A percentile compares a stretch with the other conserved stretches of the same genome.
Evolutionary conservation across 1,284 basidiomycete species (phyloP).

Genomic region (Ganoderma sp.): DNA sequence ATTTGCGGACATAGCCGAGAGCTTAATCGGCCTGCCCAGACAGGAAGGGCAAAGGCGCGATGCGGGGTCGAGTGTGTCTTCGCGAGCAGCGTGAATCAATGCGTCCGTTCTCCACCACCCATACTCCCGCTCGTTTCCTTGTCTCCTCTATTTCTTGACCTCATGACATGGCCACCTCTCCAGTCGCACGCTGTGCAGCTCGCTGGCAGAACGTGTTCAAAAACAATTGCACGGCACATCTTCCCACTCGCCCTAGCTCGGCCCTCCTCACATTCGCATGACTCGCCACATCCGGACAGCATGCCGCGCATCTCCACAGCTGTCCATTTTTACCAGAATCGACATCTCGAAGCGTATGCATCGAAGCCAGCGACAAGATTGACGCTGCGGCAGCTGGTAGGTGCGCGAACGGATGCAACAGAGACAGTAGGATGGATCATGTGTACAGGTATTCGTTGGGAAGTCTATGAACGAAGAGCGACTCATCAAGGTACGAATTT

Average conservation of each 20-base stretch:
- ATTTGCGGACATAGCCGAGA: neutral
- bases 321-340: constrained; percentile 84
- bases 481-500: constrained; percentile 65
- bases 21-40: neutral
- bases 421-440: constrained; percentile 1
- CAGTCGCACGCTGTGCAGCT: constrained; percentile 18
- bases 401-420: constrained; percentile 30
- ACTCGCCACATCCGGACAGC: too few relatives aligned
- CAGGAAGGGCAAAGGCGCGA: neutral
- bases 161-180: constrained; percentile 28
- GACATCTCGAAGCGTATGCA: constrained; percentile 83
- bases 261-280: neutral
- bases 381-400: constrained; percentile 82
- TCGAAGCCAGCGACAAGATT: constrained; percentile 75
- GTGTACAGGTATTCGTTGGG: constrained; percentile 66
- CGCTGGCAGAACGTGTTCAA: constrained; percentile 12
- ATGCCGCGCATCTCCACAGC: constrained; percentile 34
- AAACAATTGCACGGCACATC: neutral
- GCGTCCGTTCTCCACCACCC: constrained; percentile 20
- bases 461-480: constrained; percentile 77
- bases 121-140: constrained; percentile 4
- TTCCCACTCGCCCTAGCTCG: neutral
- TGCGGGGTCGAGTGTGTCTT: neutral
- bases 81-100: constrained; percentile 24
- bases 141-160: constrained; percentile 13